These are phyloP conservation scores for Tuber calosporum DNA, from an alignment of 495 filamentous ascomycete species.

Conservation along the genomic window DNA sequence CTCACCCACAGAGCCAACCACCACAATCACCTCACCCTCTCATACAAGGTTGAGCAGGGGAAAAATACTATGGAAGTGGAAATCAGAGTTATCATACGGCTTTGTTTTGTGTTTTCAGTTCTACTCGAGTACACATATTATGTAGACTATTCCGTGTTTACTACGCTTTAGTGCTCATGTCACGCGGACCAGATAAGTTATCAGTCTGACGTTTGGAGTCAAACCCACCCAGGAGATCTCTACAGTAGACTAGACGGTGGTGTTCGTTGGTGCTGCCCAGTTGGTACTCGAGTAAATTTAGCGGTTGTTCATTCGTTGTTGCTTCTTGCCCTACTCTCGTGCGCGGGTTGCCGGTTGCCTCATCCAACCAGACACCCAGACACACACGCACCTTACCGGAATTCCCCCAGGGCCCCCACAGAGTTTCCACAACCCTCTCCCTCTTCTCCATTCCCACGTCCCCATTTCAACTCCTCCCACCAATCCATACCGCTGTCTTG, in stretches of 20 bases:
- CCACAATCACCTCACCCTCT: not conserved
- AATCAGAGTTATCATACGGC: not conserved
- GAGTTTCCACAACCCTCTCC: not conserved
- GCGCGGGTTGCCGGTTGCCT: conserved; percentile 4
- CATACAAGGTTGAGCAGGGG: not conserved
- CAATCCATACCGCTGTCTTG: not conserved
- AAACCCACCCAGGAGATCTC: not conserved
- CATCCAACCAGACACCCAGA: not conserved
- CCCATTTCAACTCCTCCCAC: conserved; percentile 2
- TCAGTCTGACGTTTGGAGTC: not conserved
- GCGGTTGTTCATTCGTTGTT: not conserved
- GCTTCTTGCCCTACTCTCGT: not conserved
- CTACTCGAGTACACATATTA: not conserved
- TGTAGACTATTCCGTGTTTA: not conserved
- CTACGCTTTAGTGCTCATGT: not conserved
- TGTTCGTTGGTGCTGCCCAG: not conserved
- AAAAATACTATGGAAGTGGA: not conserved
- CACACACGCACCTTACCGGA: too few species aligned
- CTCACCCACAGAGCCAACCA: not conserved
- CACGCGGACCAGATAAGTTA: not conserved
- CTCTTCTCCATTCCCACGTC: not conserved
- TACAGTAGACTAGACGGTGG: not conserved
- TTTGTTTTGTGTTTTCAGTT: not conserved
- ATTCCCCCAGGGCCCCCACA: conserved; percentile 1
- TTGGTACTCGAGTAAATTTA: too few species aligned